These are phyloP conservation scores for Podospora pseudocomata DNA, from an alignment of 495 filamentous ascomycete species.

Conservation along the genomic window DNA sequence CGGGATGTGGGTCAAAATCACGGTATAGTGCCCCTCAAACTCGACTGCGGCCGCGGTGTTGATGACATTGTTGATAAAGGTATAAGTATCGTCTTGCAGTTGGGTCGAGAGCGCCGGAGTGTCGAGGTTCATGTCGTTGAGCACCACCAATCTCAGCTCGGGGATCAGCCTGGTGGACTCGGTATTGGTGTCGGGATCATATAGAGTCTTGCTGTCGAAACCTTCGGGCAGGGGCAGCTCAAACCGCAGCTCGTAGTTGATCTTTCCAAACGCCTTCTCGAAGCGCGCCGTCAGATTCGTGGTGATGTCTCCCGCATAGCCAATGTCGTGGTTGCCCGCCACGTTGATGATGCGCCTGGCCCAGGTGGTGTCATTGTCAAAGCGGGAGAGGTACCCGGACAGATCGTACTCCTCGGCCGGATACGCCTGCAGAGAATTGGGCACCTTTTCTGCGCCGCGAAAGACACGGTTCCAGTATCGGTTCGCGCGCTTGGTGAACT, in stretches of 20 bases:
- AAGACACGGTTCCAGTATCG: constrained; percentile 86
- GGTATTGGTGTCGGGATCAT: constrained; percentile 32
- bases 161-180: constrained; percentile 46
- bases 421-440: constrained; percentile 54
- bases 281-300: constrained; percentile 68
- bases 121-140: constrained; percentile 92
- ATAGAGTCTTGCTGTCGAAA: constrained; percentile 32
- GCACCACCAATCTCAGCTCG: constrained; percentile 72
- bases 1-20: constrained; percentile 89
- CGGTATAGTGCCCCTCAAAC: constrained; percentile 63
- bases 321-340: constrained; percentile 92
- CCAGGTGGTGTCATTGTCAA: constrained; percentile 57
- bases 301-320: constrained; percentile 88
- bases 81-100: constrained; percentile 68
- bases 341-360: constrained; percentile 75
- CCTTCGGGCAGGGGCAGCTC: constrained; percentile 47
- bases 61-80: constrained; percentile 71
- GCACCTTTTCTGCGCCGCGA: constrained; percentile 59
- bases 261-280: constrained; percentile 74
- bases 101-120: constrained; percentile 62
- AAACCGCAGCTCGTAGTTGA: constrained; percentile 84
- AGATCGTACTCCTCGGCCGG: constrained; percentile 50
- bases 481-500: constrained; percentile 67
- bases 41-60: constrained; percentile 62
- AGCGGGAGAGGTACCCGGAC: constrained; percentile 46